Percentiles rank a stretch among this genome's conserved stretches.
phyloP scores from a whole-genome alignment of 2,329 filamentous ascomycete species.

The Penicillium brevicompactum region DNA sequence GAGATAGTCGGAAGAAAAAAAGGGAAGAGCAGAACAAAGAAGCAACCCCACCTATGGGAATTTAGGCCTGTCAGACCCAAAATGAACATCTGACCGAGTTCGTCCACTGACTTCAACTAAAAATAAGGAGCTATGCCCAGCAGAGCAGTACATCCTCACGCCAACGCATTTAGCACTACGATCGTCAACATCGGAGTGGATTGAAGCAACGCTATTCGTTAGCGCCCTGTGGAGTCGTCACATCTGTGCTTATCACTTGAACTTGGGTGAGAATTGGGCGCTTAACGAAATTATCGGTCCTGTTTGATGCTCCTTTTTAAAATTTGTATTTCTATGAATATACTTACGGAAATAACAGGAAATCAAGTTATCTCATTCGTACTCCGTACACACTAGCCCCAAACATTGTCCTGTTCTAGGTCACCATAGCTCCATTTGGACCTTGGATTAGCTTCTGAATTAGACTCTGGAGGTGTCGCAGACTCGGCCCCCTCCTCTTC shows the following conservation, averaged over 20 bases:
- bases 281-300: constrained; percentile 15
- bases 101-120: constrained; percentile 8
- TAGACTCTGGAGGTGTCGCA: constrained; percentile 10
- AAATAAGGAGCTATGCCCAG: constrained; percentile 14
- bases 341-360: background rate
- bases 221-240: constrained; percentile 27
- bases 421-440: constrained; percentile 31
- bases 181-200: constrained; percentile 16
- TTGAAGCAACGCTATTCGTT: constrained; percentile 23
- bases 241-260: constrained; percentile 19
- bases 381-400: constrained; percentile 14
- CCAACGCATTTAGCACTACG: constrained; percentile 9
- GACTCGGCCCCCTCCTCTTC: constrained; percentile 22
- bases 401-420: constrained; percentile 41
- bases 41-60: constrained; percentile 14
- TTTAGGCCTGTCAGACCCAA: constrained; percentile 7
- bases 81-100: constrained; percentile 12
- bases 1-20: constrained; percentile 7
- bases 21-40: constrained; percentile 9
- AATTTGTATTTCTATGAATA: background rate
- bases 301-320: background rate
- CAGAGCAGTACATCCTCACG: constrained; percentile 16
- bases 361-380: background rate
- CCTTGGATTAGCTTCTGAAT: constrained; percentile 10
- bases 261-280: constrained; percentile 17